Evolutionary conservation across 2,329 filamentous ascomycete species (phyloP).

Genomic region (Curvularia verruculosa): DNA sequence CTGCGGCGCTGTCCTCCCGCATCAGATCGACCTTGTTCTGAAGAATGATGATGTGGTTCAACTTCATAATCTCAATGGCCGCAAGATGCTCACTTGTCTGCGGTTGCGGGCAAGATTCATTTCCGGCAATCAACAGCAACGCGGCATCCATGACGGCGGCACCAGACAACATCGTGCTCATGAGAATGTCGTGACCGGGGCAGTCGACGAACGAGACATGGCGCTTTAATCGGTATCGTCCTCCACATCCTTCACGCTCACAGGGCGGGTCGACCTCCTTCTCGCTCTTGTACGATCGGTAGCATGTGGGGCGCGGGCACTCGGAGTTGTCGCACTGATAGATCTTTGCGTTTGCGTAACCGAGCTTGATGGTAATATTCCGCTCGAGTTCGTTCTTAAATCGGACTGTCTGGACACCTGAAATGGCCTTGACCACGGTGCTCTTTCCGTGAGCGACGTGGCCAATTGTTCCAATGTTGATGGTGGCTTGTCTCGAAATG

Average conservation of each 20-base stretch:
- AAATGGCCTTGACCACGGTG: slow-evolving; percentile 98
- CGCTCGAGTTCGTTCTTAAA: slow-evolving; percentile 99
- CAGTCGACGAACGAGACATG: slow-evolving; percentile 87
- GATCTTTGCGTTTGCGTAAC: slow-evolving; percentile 99
- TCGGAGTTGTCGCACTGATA: slow-evolving; percentile 95
- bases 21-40: slow-evolving; percentile 99
- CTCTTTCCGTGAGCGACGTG: slow-evolving; percentile 99
- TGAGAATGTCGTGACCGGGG: slow-evolving; percentile 99
- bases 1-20: slow-evolving; percentile 89
- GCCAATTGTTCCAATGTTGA: slow-evolving; percentile 98
- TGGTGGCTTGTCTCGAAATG: slow-evolving; percentile 95
- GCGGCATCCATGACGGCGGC: slow-evolving; percentile 99
- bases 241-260: slow-evolving; percentile 87
- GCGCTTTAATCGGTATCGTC: slow-evolving; percentile 81
- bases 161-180: slow-evolving; percentile 99
- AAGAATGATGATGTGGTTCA: slow-evolving; percentile 98
- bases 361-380: slow-evolving; percentile 99
- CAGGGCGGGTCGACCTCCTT: slow-evolving; percentile 98
- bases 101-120: slow-evolving; percentile 97
- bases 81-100: slow-evolving; percentile 99
- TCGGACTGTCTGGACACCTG: slow-evolving; percentile 95
- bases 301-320: slow-evolving; percentile 94
- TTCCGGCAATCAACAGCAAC: slow-evolving; percentile 92
- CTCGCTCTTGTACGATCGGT: slow-evolving; percentile 96
- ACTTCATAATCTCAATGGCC: slow-evolving; percentile 99